Evolutionary conservation across 2,329 filamentous ascomycete species (phyloP).

Genomic region (Colletotrichum godetiae): DNA sequence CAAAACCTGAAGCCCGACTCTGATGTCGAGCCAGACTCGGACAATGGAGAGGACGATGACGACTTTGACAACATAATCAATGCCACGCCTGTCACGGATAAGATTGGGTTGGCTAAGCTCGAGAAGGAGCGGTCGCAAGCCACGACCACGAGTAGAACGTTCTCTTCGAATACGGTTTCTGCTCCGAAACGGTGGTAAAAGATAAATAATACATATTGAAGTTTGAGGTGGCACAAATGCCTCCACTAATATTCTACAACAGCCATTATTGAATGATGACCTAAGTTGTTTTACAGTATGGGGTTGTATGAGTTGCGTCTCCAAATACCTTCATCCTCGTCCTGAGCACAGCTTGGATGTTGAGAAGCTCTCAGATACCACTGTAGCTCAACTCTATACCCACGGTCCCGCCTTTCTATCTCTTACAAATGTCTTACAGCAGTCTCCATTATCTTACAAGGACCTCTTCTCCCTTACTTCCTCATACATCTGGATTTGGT

Average conservation of each 20-base stretch:
- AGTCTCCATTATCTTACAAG: constrained; percentile 50
- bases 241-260: background rate
- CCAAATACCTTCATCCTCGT: background rate
- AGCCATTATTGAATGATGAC: constrained; percentile 4
- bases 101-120: constrained; percentile 73
- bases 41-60: constrained; percentile 74
- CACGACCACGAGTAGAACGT: constrained; percentile 61
- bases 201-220: background rate
- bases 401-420: background rate
- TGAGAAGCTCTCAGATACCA: background rate
- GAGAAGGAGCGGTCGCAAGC: constrained; percentile 65
- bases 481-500: constrained; percentile 90
- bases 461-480: constrained; percentile 78
- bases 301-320: background rate
- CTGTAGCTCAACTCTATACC: background rate
- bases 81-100: constrained; percentile 89
- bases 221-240: background rate
- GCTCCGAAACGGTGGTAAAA: constrained; percentile 61
- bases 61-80: constrained; percentile 95
- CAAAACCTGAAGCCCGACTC: constrained; percentile 69
- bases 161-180: constrained; percentile 60
- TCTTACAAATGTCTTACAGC: background rate
- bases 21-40: constrained; percentile 78
- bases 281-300: constrained; percentile 16
- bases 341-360: background rate